These are phyloP conservation scores for Yamadazyma olivae DNA, from an alignment of 805 yeast genomes.

Conservation along the genomic window DNA sequence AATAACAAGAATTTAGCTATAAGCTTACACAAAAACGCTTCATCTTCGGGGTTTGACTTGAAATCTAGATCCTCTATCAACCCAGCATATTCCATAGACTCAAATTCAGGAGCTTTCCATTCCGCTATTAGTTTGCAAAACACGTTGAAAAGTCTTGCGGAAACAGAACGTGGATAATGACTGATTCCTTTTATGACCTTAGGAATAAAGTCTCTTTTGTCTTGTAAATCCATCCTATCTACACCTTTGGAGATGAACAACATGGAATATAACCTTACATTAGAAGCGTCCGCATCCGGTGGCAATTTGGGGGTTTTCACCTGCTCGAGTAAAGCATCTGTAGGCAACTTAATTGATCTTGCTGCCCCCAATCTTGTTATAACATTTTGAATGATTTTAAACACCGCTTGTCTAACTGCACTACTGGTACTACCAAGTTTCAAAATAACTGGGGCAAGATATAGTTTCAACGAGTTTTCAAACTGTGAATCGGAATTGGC, in stretches of 20 bases:
- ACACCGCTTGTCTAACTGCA: constrained; percentile 63
- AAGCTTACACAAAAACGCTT: constrained; percentile 41
- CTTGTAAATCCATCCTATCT: constrained; percentile 45
- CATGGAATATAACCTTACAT: constrained; percentile 60
- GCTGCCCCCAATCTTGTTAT: constrained; percentile 64
- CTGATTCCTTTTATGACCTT: constrained; percentile 46
- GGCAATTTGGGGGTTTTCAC: constrained; percentile 55
- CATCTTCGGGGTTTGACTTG: constrained; percentile 35
- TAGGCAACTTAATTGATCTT: constrained; percentile 57
- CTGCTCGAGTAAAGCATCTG: constrained; percentile 59
- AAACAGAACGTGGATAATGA: constrained; percentile 24
- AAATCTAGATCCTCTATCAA: constrained; percentile 35
- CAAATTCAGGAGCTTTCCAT: constrained; percentile 51
- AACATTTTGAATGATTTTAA: constrained; percentile 63
- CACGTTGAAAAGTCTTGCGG: constrained; percentile 62
- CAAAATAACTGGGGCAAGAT: constrained; percentile 72
- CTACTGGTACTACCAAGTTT: constrained; percentile 72
- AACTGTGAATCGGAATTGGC: constrained; percentile 67
- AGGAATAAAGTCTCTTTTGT: constrained; percentile 44
- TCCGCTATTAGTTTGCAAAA: constrained; percentile 49
- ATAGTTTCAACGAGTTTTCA: constrained; percentile 55
- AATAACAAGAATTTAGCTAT: constrained; percentile 59
- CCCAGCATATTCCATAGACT: constrained; percentile 38
- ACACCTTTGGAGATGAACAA: constrained; percentile 68
- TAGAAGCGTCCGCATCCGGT: constrained; percentile 38